Conservation (phyloP, 2,329 filamentous ascomycete species). For the Catunica adiposa region DNA sequence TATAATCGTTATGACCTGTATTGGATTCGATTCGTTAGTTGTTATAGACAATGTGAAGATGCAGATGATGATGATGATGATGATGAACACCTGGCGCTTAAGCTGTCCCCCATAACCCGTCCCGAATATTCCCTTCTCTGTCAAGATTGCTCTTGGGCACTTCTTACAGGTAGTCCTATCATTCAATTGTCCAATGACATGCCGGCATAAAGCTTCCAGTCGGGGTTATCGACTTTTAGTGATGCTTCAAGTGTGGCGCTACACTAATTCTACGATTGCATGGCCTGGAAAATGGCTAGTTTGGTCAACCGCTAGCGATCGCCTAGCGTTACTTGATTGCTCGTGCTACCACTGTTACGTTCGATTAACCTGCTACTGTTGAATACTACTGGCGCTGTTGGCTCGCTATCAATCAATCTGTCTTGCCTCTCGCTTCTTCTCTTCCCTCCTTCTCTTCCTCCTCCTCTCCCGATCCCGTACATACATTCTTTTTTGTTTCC, state of each 20-base stretch:
- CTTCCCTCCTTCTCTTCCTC: constrained; percentile 2
- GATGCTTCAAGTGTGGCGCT: not conserved
- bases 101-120: too few relatives aligned
- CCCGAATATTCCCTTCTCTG: too few relatives aligned
- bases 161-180: too few relatives aligned
- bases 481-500: not conserved
- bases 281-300: not conserved
- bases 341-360: too few relatives aligned
- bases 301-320: not conserved
- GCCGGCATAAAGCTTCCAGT: not conserved
- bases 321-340: not conserved
- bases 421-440: constrained; percentile 1
- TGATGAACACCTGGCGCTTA: too few relatives aligned
- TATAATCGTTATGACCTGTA: too few relatives aligned
- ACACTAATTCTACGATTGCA: not conserved
- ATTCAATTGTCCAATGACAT: not conserved
- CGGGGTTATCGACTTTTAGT: not conserved
- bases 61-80: too few relatives aligned
- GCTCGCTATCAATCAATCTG: constrained; percentile 5
- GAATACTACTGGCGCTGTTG: too few relatives aligned
- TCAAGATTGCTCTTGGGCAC: too few relatives aligned
- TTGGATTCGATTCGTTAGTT: not conserved
- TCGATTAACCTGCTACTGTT: too few relatives aligned
- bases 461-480: constrained; percentile 2
- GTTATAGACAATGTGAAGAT: not conserved